phyloP scores from a whole-genome alignment of 1,284 basidiomycete species.

The Ceratobasidium sp. region DNA sequence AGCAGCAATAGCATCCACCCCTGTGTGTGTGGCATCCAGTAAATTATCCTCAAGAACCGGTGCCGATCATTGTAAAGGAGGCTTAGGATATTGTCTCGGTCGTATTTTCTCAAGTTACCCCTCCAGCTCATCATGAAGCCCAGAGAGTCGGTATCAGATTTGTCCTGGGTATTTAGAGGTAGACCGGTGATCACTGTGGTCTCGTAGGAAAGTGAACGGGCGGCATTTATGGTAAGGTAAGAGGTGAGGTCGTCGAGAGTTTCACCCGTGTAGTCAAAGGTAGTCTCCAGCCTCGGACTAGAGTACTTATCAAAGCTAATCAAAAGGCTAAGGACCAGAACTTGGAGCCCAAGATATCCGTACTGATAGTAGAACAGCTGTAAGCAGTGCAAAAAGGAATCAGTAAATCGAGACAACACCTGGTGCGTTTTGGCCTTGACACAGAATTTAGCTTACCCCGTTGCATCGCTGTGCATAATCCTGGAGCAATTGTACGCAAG shows the following conservation, averaged over 20 bases:
- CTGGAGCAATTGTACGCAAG: background rate
- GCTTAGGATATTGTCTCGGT: background rate
- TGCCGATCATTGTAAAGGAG: background rate
- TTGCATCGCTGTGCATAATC: background rate
- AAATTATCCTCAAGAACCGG: background rate
- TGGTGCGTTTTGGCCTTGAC: background rate
- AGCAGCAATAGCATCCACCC: slow-evolving; percentile 1
- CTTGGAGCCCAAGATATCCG: background rate
- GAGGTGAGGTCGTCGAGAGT: background rate
- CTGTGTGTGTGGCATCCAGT: background rate
- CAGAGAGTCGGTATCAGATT: background rate
- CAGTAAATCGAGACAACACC: no score
- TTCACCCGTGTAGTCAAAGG: background rate
- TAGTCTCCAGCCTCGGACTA: background rate
- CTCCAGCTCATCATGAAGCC: background rate
- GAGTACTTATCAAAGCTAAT: background rate
- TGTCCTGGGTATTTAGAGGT: background rate
- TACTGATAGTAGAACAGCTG: slow-evolving; percentile 9
- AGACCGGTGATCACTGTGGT: background rate
- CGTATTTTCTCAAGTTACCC: background rate
- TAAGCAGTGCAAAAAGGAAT: no score
- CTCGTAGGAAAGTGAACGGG: background rate
- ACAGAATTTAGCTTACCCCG: background rate
- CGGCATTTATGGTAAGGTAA: background rate
- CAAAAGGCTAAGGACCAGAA: slow-evolving; percentile 2